Base-by-base conservation (phyloP, 257 asterid species). In the Capsicum pubescens region DNA sequence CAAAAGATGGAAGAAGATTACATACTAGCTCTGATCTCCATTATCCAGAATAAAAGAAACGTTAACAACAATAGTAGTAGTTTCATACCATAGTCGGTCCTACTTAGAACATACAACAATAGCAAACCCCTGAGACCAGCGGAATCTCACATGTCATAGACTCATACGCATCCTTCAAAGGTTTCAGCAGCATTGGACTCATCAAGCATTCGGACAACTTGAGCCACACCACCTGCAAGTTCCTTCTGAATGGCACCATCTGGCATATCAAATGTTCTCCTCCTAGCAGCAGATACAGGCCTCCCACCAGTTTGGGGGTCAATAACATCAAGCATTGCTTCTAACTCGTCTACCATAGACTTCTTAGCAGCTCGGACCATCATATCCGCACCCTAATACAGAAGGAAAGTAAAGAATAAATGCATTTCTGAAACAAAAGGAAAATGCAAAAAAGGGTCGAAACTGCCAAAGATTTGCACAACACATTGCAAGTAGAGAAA, bases 261-360 rank as follows among this genome's bases (percentile, higher is more conserved):
- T 12, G 99, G 99, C 98, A 97, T 91, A 54, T 97, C 97, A 69
- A 97, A 95, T 3, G 97, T 91, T 86, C 99, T 93, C 92, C 99
- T 90, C 90, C 87, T 91, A 87, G 85, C 86, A 59, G 87, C 83
- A 56, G 90, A 87, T 70, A 86, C 32, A 15, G 93, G 87, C 87
- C 89, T 92, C 5, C 94, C 97, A 0, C 87, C 67, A 74, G 97
- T 95, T 59, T 91, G 96, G 44, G 99, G 99, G 84, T 97, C 99
- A 59, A 97, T 94, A 5, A 92, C 96, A 5, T 93, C 99, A 7
- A 97, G 98, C 98, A 93, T 97, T 79, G 97, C 97, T 85, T 97
- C 98, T 85, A 97, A 90, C 87, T 97, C 99, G 35, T 95, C 93
- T 85, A 93, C 95, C 90, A 97, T 93, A 0, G 96, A 91, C 67